Evolutionary conservation across 2,329 filamentous ascomycete species (phyloP).

Genomic region (Lasiodiplodia gonubiensis): DNA sequence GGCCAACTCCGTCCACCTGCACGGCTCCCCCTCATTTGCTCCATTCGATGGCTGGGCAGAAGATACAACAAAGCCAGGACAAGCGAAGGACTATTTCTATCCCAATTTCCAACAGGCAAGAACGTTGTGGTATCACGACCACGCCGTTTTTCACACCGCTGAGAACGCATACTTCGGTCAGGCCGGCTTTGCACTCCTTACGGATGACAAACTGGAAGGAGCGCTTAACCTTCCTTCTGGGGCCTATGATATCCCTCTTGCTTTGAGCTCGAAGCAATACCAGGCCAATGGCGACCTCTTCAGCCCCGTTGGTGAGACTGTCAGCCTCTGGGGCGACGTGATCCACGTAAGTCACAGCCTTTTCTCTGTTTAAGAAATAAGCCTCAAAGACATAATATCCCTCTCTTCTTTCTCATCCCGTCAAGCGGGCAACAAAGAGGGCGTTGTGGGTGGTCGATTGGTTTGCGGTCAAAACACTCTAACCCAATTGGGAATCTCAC

Average conservation of each 20-base stretch:
- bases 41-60: slow-evolving; percentile 62
- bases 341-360: slow-evolving; percentile 50
- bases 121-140: slow-evolving; percentile 64
- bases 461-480: no score
- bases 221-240: slow-evolving; percentile 58
- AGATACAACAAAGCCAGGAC: slow-evolving; percentile 56
- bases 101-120: slow-evolving; percentile 61
- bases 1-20: slow-evolving; percentile 59
- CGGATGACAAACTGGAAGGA: slow-evolving; percentile 58
- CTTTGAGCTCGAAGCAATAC: slow-evolving; percentile 59
- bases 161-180: slow-evolving; percentile 64
- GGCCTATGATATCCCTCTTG: slow-evolving; percentile 60
- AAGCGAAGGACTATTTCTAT: slow-evolving; percentile 69
- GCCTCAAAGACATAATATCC: no score
- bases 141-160: slow-evolving; percentile 53
- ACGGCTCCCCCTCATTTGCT: slow-evolving; percentile 57
- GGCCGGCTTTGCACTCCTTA: slow-evolving; percentile 62
- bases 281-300: slow-evolving; percentile 57
- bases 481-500: no score
- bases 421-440: no score
- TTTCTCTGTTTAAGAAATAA: no score
- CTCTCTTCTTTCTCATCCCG: no score
- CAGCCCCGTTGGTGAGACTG: slow-evolving; percentile 52
- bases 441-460: no score
- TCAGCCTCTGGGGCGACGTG: slow-evolving; percentile 61